Base-by-base conservation (phyloP, 371 early-diverging fungal species). In the Apophysomyces sp. region DNA sequence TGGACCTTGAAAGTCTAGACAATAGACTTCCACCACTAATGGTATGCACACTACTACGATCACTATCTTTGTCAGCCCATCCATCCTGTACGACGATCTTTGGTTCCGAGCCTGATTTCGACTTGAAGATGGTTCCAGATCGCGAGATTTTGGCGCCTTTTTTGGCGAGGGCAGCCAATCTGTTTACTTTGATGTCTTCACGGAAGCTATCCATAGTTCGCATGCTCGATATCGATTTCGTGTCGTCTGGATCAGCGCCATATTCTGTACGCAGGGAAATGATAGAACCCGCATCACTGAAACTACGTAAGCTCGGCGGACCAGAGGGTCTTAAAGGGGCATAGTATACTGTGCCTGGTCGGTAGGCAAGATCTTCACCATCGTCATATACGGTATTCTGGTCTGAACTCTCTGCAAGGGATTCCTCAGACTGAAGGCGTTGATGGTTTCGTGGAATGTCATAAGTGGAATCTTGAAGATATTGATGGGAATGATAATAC, bases 401-500 rank as follows among this genome's bases (percentile, higher is more conserved):
- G 49, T 44, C 49, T 9, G 49, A 44, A 21, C 21, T 21, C 49
- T 44, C 49, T 9, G 49, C 24, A 44, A 44, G 49, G 21, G 49
- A 44, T 18, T 44, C 49, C 11, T 44, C 49, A 21, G 49, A 44
- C 4, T 21, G 21, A 21, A 44, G 49, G 21, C 49, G 49, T 44
- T 44, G 49, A 44, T 44, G 49, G 5, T 44, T 16, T 21, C 49
- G 49, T 18, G 49, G 21, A 11, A 44, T 44, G 21, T 44, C 49
- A 44, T 44, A 21, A 21, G 9, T 21, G 8, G 49, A 44, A 44
- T 44, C 49, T 21, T 44, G 49, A 21, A 44, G 21, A 44, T 44
- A 44, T 21, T 44, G 49, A 21, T 67, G 68, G 8, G 62, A 53
- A 26, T 68, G 68, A 49, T 80, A 80, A 55, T 80, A 80, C 36